A percentile compares a stretch with the other conserved stretches of the same genome.
phyloP scores from a whole-genome alignment of 495 filamentous ascomycete species.

The Xylaria intraflava region DNA sequence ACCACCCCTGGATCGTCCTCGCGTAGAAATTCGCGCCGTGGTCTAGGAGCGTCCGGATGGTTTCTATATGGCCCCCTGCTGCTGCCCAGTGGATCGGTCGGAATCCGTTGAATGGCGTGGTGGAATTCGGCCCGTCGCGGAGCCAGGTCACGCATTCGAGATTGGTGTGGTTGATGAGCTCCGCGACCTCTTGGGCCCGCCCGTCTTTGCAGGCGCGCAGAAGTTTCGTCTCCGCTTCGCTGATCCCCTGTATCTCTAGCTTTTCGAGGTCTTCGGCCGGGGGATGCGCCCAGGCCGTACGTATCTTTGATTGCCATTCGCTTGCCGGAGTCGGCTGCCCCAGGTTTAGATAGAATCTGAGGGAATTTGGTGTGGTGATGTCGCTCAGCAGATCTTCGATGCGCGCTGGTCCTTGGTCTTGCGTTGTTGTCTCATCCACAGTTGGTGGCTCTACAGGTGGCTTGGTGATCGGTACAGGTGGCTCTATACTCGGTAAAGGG shows the following conservation, averaged over 20 bases:
- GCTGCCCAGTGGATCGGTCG: constrained; percentile 15
- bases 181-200: background rate
- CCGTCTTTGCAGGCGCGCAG: background rate
- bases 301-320: background rate
- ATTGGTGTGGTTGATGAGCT: background rate
- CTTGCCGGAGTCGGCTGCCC: background rate
- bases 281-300: background rate
- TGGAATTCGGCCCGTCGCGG: background rate
- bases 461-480: too few species aligned
- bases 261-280: background rate
- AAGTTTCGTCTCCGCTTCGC: background rate
- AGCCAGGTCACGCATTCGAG: background rate
- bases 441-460: too few species aligned
- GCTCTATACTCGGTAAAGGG: too few species aligned
- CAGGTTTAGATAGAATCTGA: background rate
- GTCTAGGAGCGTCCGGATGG: constrained; percentile 8
- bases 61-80: constrained; percentile 7
- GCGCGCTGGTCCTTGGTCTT: background rate
- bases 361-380: background rate
- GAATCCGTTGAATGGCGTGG: constrained; percentile 5
- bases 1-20: constrained; percentile 10
- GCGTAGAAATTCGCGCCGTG: constrained; percentile 11
- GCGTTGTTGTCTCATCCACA: background rate
- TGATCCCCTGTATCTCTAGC: background rate
- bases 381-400: background rate